Percentiles rank a stretch among this genome's conserved stretches.
Conservation (phyloP, 148 eudicot species). For the Vaccinium corymbosum region DNA sequence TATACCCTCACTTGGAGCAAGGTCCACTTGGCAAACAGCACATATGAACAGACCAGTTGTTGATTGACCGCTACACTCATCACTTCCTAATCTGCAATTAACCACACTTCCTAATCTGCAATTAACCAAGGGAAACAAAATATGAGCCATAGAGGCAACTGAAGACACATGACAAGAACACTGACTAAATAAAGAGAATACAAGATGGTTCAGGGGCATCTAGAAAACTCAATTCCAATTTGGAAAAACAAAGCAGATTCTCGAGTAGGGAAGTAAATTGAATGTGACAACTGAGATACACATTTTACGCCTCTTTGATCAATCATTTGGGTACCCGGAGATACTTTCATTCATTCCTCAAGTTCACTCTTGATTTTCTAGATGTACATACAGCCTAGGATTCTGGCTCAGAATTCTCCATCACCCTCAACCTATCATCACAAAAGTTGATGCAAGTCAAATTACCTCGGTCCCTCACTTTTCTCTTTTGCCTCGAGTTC, state of each 20-base stretch:
- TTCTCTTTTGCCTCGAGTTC: not conserved
- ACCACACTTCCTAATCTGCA: constrained; percentile 61
- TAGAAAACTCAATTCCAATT: not conserved
- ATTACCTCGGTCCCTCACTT: not conserved
- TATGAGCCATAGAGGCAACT: not conserved
- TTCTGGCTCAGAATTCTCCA: not conserved
- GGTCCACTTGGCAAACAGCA: constrained; percentile 74
- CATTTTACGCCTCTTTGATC: not conserved
- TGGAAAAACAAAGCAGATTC: not conserved
- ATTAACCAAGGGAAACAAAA: constrained; percentile 4
- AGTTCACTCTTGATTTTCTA: not conserved
- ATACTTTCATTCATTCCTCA: not conserved
- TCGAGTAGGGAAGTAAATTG: not conserved
- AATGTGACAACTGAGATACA: not conserved
- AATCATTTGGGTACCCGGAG: not conserved
- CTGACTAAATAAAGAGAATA: not conserved
- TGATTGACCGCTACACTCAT: constrained; percentile 38
- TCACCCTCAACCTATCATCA: not conserved
- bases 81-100: constrained; percentile 61
- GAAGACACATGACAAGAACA: not conserved
- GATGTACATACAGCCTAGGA: not conserved
- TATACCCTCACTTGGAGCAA: constrained; percentile 73
- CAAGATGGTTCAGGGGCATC: not conserved
- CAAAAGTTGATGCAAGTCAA: not conserved
- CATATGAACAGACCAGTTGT: constrained; percentile 57